phyloP scores from a whole-genome alignment of 106 monocot genomes.

The Amphibolis antarctica region DNA sequence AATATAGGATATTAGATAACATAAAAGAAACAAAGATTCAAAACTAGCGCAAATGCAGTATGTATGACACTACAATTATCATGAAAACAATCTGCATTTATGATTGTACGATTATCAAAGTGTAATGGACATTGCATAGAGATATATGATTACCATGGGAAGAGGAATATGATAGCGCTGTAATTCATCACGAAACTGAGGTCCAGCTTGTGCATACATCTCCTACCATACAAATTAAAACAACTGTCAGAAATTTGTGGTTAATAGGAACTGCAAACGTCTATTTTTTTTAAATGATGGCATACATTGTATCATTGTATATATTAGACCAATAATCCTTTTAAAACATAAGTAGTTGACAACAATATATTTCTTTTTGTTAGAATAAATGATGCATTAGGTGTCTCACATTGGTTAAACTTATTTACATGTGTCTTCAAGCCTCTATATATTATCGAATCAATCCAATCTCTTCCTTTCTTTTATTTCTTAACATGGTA shows the following conservation, averaged over 20 bases:
- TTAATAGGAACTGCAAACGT: no score
- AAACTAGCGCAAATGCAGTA: background rate
- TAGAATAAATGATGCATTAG: no score
- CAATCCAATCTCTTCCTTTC: no score
- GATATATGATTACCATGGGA: constrained; percentile 48
- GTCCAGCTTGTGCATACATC: constrained; percentile 71
- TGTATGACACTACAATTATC: background rate
- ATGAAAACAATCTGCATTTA: background rate
- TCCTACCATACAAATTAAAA: constrained; percentile 30
- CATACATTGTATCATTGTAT: no score
- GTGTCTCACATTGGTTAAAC: no score
- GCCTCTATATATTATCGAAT: no score
- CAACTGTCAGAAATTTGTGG: background rate
- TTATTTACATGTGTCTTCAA: no score
- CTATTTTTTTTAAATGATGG: no score
- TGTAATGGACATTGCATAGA: background rate
- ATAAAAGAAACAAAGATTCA: background rate
- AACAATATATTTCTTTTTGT: no score
- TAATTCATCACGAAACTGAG: constrained; percentile 93
- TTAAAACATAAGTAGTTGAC: no score
- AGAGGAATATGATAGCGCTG: constrained; percentile 79
- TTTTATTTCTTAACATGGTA: no score
- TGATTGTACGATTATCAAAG: background rate
- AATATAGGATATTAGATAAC: background rate
- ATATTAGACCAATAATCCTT: no score